Evolutionary conservation across 1,284 basidiomycete genomes (phyloP), one percentile per base, ranked within the genome.

Genomic region (Megacollybia platyphylla): DNA sequence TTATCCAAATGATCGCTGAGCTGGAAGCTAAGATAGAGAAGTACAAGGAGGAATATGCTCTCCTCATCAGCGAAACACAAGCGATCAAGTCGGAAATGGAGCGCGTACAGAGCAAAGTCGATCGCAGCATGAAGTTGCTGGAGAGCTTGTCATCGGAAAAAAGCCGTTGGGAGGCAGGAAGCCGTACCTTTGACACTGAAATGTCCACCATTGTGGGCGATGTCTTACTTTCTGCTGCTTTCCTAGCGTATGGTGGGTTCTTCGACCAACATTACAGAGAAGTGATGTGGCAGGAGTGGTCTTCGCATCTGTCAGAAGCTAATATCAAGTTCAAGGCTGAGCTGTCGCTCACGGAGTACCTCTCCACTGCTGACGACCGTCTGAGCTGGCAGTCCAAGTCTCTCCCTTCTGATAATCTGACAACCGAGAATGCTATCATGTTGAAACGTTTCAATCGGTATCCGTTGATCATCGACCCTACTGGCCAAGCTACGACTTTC

Each of bases 141-240:
- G 87, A 87, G 55, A 96, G 91, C 61, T 69, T 99, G 52, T 96
- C 91, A 1, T 97, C 94, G 0, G 96, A 99, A 63, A 80, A 90
- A 60, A 73, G 76, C 39, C 82, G 96, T 49, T 99, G 96, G 96
- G 92, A 98, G 60, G 70, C 77, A 8, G 91, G 92, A 32, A 97
- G 94, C 60, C 82, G 85, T 44, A 94, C 92, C 0, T 99, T 99
- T 58, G 96, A 98, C 56, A 81, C 82, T 2, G 94, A 98, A 62
- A 97, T 98, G 92, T 88, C 90, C 57, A 99, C 97, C 31, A 94
- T 99, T 51, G 88, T 94, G 26, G 96, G 96, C 36, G 96, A 99
- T 59, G 92, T 97, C 28, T 68, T 99, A 30, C 73, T 98, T 29
- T 97, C 94, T 24, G 87, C 96, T 0, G 96, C 91, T 0, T 97